These are phyloP conservation scores for Talaromyces nanjingensis DNA, from an alignment of 495 filamentous ascomycete genomes.

Conservation along the genomic window DNA sequence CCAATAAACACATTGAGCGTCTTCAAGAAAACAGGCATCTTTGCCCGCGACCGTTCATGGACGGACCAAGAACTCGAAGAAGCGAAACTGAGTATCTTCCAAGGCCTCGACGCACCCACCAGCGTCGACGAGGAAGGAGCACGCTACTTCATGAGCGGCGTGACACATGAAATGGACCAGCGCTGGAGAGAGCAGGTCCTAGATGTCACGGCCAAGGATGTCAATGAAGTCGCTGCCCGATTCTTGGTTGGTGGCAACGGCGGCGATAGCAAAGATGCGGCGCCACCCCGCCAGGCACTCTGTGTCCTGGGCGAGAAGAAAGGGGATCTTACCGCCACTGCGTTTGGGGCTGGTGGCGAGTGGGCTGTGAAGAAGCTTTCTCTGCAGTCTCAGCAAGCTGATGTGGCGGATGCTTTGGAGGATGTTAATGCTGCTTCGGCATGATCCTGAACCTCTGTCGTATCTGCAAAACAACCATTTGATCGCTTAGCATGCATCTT, in stretches of 20 bases:
- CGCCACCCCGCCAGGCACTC: conserved; percentile 41
- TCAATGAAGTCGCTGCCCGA: conserved; percentile 71
- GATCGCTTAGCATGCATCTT: conserved; percentile 3
- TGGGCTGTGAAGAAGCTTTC: conserved; percentile 41
- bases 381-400: conserved; percentile 20
- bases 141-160: conserved; percentile 72
- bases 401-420: conserved; percentile 6
- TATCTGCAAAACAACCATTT: background rate
- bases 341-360: conserved; percentile 29
- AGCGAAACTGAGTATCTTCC: conserved; percentile 91
- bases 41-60: conserved; percentile 81
- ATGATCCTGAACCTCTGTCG: background rate
- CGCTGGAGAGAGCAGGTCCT: conserved; percentile 76
- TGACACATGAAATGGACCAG: conserved; percentile 87
- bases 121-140: conserved; percentile 86
- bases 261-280: background rate
- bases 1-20: conserved; percentile 80
- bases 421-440: conserved; percentile 11
- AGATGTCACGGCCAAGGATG: conserved; percentile 75
- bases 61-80: conserved; percentile 84
- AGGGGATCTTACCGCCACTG: conserved; percentile 44
- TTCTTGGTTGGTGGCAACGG: conserved; percentile 65
- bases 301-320: conserved; percentile 81
- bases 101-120: conserved; percentile 86
- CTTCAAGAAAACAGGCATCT: conserved; percentile 75